Evolutionary conservation across 1,139 yeast species (phyloP), one percentile per base, ranked within the genome.

Genomic region (Debaryomyces coudertii): DNA sequence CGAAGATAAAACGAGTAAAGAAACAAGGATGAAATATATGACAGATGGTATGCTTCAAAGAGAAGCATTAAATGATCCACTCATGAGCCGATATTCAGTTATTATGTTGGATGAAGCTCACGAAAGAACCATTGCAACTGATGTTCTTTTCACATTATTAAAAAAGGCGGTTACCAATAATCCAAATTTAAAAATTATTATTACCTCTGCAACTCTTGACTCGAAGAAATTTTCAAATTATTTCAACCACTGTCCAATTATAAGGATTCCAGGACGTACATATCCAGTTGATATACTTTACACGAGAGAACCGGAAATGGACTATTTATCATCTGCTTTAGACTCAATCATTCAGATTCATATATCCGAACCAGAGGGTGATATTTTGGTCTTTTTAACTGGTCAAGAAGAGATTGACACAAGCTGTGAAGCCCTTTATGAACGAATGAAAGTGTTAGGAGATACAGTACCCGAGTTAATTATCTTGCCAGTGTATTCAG

Each of bases 331-430:
- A 33, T 88, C 95, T 0, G 82, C 93, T 0, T 71, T 90, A 43
- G 92, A 88, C 61, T 80, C 95, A 1, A 89, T 89, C 5, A 71
- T 90, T 59, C 95, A 89, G 57, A 88, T 90, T 35, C 97, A 90
- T 61, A 70, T 85, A 14, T 79, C 89, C 7, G 95, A 87, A 56
- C 84, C 85, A 0, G 71, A 76, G 2, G 97, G 97, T 34, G 97
- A 90, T 62, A 88, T 90, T 30, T 66, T 90, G 37, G 95, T 90
- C 7, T 90, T 90, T 58, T 69, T 90, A 36, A 88, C 96, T 0
- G 98, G 99, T 41, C 97, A 92, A 63, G 97, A 90, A 50, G 97
- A 90, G 60, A 92, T 92, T 59, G 99, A 92, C 58, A 85, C 95
- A 0, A 83, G 95, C 49, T 88, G 95, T 60, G 96, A 89, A 57